phyloP scores from a whole-genome alignment of 2,329 filamentous ascomycete species.

The Pyrenophora tritici-repentis region DNA sequence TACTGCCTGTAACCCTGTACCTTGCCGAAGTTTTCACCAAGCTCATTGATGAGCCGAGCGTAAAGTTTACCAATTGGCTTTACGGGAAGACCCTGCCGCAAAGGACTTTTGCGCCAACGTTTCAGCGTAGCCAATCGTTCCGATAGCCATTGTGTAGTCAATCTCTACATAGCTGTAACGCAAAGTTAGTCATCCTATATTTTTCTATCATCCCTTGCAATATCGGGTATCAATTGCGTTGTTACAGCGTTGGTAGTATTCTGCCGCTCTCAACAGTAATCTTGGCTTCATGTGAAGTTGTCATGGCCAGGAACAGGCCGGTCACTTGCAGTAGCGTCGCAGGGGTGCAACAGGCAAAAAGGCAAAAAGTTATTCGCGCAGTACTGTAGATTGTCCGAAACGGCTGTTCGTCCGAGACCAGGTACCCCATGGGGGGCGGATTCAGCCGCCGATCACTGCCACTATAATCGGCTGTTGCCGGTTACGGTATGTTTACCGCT shows the following conservation, averaged over 20 bases:
- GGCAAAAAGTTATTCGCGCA: neutral
- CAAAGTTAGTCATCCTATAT: neutral
- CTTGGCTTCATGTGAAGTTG: slow-evolving; percentile 23
- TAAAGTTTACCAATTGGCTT: slow-evolving; percentile 57
- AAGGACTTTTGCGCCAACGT: slow-evolving; percentile 9
- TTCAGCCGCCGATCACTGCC: slow-evolving; percentile 8
- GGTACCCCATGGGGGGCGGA: slow-evolving; percentile 11
- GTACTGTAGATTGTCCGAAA: slow-evolving; percentile 20
- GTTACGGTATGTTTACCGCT: slow-evolving; percentile 6
- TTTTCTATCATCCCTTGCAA: neutral
- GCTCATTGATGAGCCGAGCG: slow-evolving; percentile 57
- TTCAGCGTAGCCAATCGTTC: slow-evolving; percentile 9
- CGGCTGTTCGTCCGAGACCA: slow-evolving; percentile 19
- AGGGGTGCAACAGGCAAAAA: neutral
- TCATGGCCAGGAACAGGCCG: neutral
- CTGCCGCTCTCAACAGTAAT: neutral
- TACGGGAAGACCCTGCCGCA: slow-evolving; percentile 54
- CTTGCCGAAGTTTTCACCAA: slow-evolving; percentile 43
- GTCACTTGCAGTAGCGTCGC: slow-evolving; percentile 8
- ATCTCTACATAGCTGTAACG: neutral
- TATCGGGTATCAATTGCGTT: neutral
- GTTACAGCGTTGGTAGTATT: neutral
- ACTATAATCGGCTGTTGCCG: neutral
- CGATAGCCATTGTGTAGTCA: neutral
- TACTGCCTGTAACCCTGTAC: slow-evolving; percentile 40